Evolutionary conservation across 2,329 filamentous ascomycete genomes (phyloP).

Genomic region (Cladosporium halotolerans): DNA sequence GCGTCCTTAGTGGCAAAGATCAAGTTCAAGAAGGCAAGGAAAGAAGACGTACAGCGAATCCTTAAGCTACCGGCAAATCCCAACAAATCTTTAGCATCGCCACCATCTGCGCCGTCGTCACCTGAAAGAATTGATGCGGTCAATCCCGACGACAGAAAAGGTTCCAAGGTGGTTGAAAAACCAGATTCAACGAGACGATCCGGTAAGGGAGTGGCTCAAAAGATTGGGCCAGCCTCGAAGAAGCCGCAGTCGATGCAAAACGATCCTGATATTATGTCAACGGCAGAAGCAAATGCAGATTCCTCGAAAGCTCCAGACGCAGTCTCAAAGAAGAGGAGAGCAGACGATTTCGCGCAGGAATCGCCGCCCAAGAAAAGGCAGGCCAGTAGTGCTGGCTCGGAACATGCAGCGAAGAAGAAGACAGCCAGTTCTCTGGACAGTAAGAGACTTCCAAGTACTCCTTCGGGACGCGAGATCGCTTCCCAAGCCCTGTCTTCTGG

Average conservation of each 20-base stretch:
- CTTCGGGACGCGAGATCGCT: slow-evolving; percentile 4
- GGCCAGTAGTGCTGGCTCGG: slow-evolving; percentile 1
- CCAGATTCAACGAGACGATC: neutral
- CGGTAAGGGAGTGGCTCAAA: slow-evolving; percentile 27
- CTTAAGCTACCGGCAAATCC: slow-evolving; percentile 23
- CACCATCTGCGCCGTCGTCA: neutral
- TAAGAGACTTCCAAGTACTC: slow-evolving; percentile 4
- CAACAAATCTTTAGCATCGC: slow-evolving; percentile 12
- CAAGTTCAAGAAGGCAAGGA: slow-evolving; percentile 24
- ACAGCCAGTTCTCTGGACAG: neutral
- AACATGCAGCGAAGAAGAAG: slow-evolving; percentile 8
- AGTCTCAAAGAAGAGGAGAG: slow-evolving; percentile 22
- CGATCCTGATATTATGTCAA: neutral
- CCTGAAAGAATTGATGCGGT: slow-evolving; percentile 8
- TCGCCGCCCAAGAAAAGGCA: neutral
- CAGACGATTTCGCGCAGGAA: slow-evolving; percentile 14
- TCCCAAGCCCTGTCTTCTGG: slow-evolving; percentile 12
- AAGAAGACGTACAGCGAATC: slow-evolving; percentile 24
- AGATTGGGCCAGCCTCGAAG: slow-evolving; percentile 17
- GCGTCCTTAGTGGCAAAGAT: slow-evolving; percentile 19
- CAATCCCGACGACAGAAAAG: slow-evolving; percentile 12
- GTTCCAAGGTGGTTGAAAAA: slow-evolving; percentile 14
- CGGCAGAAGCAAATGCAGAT: slow-evolving; percentile 9
- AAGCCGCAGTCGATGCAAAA: neutral
- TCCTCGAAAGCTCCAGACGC: slow-evolving; percentile 7